Conservation (phyloP, 108 stramenopile species). For the Cyclotella baltica region DNA sequence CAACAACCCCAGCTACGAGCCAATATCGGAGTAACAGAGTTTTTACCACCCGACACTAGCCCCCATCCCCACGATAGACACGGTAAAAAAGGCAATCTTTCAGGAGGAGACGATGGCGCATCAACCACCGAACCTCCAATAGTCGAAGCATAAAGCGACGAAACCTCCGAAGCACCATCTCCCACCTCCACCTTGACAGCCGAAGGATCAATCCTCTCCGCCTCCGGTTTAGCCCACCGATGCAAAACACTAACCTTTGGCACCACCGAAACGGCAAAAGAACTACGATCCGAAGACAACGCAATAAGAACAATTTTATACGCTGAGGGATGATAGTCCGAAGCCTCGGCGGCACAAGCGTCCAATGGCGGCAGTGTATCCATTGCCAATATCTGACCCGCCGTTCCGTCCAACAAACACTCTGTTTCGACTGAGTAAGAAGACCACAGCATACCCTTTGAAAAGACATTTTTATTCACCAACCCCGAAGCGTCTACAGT, state of each 20-base stretch:
- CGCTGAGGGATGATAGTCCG: conserved; percentile 22
- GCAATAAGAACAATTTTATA: conserved; percentile 73
- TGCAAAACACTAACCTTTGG: conserved; percentile 82
- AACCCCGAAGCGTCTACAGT: conserved; percentile 87
- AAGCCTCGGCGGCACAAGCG: conserved; percentile 25
- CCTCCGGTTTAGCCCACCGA: conserved; percentile 79
- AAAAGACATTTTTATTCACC: conserved; percentile 85
- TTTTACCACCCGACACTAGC: conserved; percentile 78
- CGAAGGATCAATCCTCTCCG: conserved; percentile 49
- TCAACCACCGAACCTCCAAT: background rate
- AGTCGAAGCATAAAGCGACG: conserved; percentile 24
- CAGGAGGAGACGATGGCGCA: background rate
- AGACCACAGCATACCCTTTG: conserved; percentile 75
- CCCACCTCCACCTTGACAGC: conserved; percentile 19
- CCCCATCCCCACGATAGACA: conserved; percentile 92
- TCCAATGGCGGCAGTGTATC: conserved; percentile 71
- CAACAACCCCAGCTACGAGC: conserved; percentile 89
- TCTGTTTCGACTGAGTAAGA: conserved; percentile 84
- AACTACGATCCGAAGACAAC: conserved; percentile 80
- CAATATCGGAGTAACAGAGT: conserved; percentile 77
- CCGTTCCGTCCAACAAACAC: conserved; percentile 90
- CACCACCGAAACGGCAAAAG: conserved; percentile 89
- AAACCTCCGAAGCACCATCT: background rate
- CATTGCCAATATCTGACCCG: conserved; percentile 84
- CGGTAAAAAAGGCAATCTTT: conserved; percentile 61